Base-by-base conservation (phyloP, 345 rosid species). In the Rhizophora mangle region DNA sequence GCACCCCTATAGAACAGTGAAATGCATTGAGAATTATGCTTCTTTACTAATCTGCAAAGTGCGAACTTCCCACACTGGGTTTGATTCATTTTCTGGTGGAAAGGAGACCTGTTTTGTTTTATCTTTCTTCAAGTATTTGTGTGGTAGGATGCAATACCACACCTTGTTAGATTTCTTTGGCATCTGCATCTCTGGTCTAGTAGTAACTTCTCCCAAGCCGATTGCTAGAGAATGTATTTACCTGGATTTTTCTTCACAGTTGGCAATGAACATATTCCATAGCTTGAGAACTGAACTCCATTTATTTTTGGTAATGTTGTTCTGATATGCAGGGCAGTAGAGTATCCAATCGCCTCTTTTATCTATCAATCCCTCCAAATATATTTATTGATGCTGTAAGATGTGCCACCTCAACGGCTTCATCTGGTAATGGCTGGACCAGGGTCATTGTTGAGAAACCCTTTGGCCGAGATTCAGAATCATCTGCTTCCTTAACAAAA, bases 381-480 rank as follows among this genome's bases (percentile, higher is more conserved):
- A 95, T 95, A 74, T 95, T 95, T 68, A 78, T 87, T 32, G 89
- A 95, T 74, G 99, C 99, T 5, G 98, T 95, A 68, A 90, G 72
- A 84, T 90, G 98, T 70, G 94, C 99, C 64, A 95, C 96, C 86
- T 59, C 71, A 21, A 89, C 96, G 32, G 96, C 97, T 69, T 92
- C 99, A 71, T 84, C 99, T 81, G 85, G 83, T 66, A 82, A 76
- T 69, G 99, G 99, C 78, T 95, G 99, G 99, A 92, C 96, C 56
- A 86, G 98, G 76, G 99, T 95, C 80, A 92, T 95, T 65, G 99
- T 95, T 21, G 99, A 95, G 88, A 95, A 95, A 82, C 99, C 99
- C 71, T 95, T 95, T 80, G 99, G 99, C 67, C 86, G 96, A 72
- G 96, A 92, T 82, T 92, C 99, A 53, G 98, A 88, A 75, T 88